Percentiles rank a stretch among this genome's conserved stretches.
These are phyloP conservation scores for Dovyalis caffra DNA, from an alignment of 345 rosid genomes.

Conservation along the genomic window DNA sequence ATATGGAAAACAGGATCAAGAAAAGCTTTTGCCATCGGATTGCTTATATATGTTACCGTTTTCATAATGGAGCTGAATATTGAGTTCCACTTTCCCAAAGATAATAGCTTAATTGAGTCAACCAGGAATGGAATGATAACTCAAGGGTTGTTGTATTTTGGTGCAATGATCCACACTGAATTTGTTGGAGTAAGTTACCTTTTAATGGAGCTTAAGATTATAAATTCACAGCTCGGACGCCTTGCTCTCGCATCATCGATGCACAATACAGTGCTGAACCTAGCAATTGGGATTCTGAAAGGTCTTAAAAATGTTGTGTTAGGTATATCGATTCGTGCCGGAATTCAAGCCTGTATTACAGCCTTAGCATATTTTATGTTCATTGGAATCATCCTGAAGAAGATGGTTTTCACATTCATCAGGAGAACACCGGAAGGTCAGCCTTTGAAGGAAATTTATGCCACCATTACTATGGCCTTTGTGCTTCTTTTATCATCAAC, in stretches of 20 bases:
- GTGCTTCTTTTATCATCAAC: slow-evolving; percentile 5
- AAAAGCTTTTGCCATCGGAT: slow-evolving; percentile 21
- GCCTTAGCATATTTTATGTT: not conserved
- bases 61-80: too few relatives aligned
- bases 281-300: not conserved
- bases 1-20: slow-evolving; percentile 14
- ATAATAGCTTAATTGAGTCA: too few relatives aligned
- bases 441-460: slow-evolving; percentile 18
- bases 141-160: not conserved
- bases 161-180: not conserved
- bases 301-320: rapidly evolving
- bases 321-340: not conserved
- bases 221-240: slow-evolving; percentile 34
- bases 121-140: not conserved
- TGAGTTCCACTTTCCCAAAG: too few relatives aligned
- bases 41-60: not conserved
- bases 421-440: slow-evolving; percentile 22
- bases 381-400: not conserved
- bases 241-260: slow-evolving; percentile 32
- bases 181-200: slow-evolving; percentile 21
- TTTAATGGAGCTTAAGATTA: slow-evolving; percentile 25
- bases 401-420: slow-evolving; percentile 22
- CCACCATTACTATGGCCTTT: not conserved
- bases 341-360: not conserved
- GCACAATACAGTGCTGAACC: slow-evolving; percentile 11